Base-by-base conservation (phyloP, 495 filamentous ascomycete genomes). In the Monascus purpureus region DNA sequence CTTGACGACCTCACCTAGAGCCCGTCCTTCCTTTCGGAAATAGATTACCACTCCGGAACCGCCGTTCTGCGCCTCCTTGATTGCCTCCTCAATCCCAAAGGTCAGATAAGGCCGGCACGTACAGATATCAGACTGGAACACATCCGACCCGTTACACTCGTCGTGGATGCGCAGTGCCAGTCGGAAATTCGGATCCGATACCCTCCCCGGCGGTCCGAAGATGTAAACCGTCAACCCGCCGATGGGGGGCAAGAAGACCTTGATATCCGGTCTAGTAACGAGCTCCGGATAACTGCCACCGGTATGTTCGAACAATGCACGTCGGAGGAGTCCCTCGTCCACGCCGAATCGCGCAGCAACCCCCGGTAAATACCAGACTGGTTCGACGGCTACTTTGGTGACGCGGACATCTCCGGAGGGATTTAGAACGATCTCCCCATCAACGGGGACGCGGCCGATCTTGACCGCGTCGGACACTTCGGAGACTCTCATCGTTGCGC, bases 111-210 rank as follows among this genome's bases (percentile, higher is more conserved):
- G 90, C 26, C 90, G 75, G 57, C 90, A 95, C 17, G 90, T 97
- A 60, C 90, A 97, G 52, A 97, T 97, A 55, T 97, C 90, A 20
- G 84, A 93, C 37, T 93, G 87, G 56, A 97, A 97, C 33, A 97
- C 90, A 66, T 97, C 90, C 54, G 80, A 87, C 34, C 90, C 88
- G 53, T 96, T 96, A 63, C 87, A 86, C 60, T 95, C 90, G 55
- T 97, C 90, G 55, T 97, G 90, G 28, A 97, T 80, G 31, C 90
- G 83, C 38, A 97, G 67, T 17, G 90, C 80, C 28, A 96, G 67
- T 38, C 72, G 73, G 31, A 82, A 82, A 27, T 79, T 83, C 27
- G 82, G 75, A 48, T 97, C 82, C 12, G 84, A 77, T 69, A 97
- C 85, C 42, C 85, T 88, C 25, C 84, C 81, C 6, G 83, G 83